Base-by-base conservation (phyloP, 257 asterid genomes). In the Datura wrightii region DNA sequence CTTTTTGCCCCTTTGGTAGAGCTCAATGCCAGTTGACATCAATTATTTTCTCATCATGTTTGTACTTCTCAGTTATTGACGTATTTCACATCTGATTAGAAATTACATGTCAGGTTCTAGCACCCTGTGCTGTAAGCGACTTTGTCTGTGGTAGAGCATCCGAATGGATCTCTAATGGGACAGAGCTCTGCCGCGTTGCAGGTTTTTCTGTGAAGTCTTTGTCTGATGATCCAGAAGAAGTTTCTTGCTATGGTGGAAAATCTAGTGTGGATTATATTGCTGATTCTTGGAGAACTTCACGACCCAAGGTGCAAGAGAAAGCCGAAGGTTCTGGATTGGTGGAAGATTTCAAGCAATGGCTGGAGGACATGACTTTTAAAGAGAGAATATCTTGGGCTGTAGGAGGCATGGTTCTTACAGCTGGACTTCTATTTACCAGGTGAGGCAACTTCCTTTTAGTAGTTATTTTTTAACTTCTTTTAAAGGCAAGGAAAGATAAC, bases 351-450 rank as follows among this genome's bases (percentile, higher is more conserved):
- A 89, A 55, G 90, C 95, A 91, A 79, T 92, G 97, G 97, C 63
- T 91, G 83, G 85, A 87, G 55, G 90, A 93, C 63, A 92, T 87
- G 88, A 84, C 94, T 50, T 88, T 91, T 80, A 95, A 87, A 42
- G 94, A 93, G 85, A 92, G 90, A 87, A 94, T 97, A 87, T 95
- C 97, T 44, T 97, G 99, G 99, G 98, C 99, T 16, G 91, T 97
- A 42, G 99, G 97, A 46, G 98, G 99, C 70, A 90, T 97, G 97
- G 98, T 94, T 85, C 98, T 97, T 69, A 94, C 99, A n/a, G 98
- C 96, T 18, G 99, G 99, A 60, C 93, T 97, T 72, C 83, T 95
- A 11, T 93, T 94, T 89, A 92, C 89, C 84, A 94, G 98, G 99
- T 97, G 76, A 84, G 93, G 36, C 80, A 79, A 84, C 67, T 87